Base-by-base conservation (phyloP, 495 filamentous ascomycete species). In the Aspergillus asperescens region DNA sequence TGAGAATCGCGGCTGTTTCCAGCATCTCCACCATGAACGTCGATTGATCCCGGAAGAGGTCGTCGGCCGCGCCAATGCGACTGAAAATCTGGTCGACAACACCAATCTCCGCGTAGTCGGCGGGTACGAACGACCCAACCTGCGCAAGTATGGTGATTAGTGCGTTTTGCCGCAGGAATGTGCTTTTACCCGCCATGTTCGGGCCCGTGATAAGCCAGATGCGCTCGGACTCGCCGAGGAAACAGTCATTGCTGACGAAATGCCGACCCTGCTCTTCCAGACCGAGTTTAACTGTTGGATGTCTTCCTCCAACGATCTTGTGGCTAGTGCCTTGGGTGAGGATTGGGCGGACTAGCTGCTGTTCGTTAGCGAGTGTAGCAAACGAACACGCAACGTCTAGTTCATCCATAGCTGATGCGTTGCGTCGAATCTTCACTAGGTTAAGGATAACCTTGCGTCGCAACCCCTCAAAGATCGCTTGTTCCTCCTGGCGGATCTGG, bases 171-270 rank as follows among this genome's bases (percentile, higher is more conserved):
- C 94, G 84, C 3, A 98, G 74, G 62, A 94, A 98, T 0, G 93
- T 98, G 63, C 84, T 89, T 70, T 98, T 98, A 24, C 93, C 93
- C 5, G 85, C 94, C 93, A 98, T 98, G 72, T 98, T 98, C n/a
- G 94, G 93, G 0, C 93, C 93, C 1, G 92, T 96, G 56, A 98
- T 87, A 22, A 98, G 79, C 86, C 88, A 92, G 35, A 90, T 77
- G 3, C 80, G 74, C 57, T 92, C 86, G 32, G 73, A 60, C 20
- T 74, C 77, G 16, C 85, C 86, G 13, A 96, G 68, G 37, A 87
- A 77, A 73, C 90, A 94, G 68, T 96, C 88, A 50, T 98, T 98
- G 45, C 82, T 78, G 24, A 87, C 84, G 60, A 98, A 98, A 2
- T 73, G 81, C 25, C 89, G 80, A 3, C 93, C 93, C 62, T 90